These are phyloP conservation scores for Xeromyces bisporus DNA, from an alignment of 495 filamentous ascomycete genomes.

Conservation along the genomic window DNA sequence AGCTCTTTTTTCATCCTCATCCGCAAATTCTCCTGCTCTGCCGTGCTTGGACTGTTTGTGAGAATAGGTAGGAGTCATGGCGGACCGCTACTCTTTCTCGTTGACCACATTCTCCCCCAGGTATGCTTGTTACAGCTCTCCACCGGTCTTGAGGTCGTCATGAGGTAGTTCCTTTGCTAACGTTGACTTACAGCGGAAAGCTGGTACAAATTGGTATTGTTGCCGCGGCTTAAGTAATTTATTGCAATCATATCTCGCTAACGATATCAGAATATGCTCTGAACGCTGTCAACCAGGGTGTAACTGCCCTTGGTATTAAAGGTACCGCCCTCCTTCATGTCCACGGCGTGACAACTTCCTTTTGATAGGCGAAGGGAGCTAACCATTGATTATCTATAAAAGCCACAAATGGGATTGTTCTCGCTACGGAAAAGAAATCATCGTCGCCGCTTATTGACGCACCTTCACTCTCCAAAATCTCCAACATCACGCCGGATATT, in stretches of 20 bases:
- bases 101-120: conserved; percentile 98
- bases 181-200: conserved; percentile 55
- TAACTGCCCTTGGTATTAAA: conserved; percentile 97
- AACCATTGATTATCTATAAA: conserved; percentile 1
- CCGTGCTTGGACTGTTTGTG: conserved; percentile 6
- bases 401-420: conserved; percentile 98
- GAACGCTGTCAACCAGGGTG: conserved; percentile 97
- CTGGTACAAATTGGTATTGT: conserved; percentile 52
- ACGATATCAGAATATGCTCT: conserved; percentile 75
- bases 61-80: conserved; percentile 38
- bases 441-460: conserved; percentile 90
- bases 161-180: conserved; percentile 27
- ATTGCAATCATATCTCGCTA: conserved; percentile 1
- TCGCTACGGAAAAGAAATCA: conserved; percentile 98
- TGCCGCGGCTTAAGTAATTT: neutral
- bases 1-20: conserved; percentile 1
- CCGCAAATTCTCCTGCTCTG: conserved; percentile 6
- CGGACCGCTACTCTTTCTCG: conserved; percentile 98
- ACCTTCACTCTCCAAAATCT: conserved; percentile 90
- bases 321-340: conserved; percentile 33
- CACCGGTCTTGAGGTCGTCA: conserved; percentile 3
- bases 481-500: conserved; percentile 94
- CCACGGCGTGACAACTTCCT: neutral
- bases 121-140: conserved; percentile 36
- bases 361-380: neutral